These are phyloP conservation scores for Solanum hybrid DNA, from an alignment of 305 asterid species.

Conservation along the genomic window DNA sequence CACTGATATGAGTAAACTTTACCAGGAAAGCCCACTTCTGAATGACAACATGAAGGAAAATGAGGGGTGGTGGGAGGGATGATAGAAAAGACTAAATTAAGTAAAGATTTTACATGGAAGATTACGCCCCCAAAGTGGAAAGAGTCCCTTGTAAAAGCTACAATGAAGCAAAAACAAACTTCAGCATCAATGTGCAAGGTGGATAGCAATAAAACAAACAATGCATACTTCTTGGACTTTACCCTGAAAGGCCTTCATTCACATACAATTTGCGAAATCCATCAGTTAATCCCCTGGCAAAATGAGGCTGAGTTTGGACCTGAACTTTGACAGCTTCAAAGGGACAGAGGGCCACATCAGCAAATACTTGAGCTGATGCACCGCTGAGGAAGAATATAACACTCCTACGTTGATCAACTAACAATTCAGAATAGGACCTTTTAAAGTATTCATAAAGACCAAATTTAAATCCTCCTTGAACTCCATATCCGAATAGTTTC, in stretches of 20 bases:
- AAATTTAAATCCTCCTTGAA: conserved; percentile 69
- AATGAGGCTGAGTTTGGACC: conserved; percentile 51
- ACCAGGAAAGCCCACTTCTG: neutral
- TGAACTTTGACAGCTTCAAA: conserved; percentile 76
- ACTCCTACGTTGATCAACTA: conserved; percentile 44
- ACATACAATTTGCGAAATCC: conserved; percentile 61
- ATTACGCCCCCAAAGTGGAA: conserved; percentile 84
- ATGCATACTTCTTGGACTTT: neutral
- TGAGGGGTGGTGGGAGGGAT: neutral
- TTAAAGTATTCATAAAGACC: conserved; percentile 76
- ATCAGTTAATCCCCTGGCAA: conserved; percentile 62
- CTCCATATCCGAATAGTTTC: conserved; percentile 68
- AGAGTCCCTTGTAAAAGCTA: conserved; percentile 69
- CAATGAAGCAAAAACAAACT: conserved; percentile 1
- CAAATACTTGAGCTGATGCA: conserved; percentile 74
- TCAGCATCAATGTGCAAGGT: neutral
- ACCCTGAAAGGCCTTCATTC: conserved; percentile 56
- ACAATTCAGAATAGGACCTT: conserved; percentile 41
- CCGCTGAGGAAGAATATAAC: conserved; percentile 58
- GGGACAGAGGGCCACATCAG: conserved; percentile 79
- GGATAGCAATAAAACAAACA: neutral
- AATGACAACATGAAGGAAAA: neutral
- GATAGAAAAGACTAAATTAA: conserved; percentile 1
- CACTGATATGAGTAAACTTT: neutral
- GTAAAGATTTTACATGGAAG: conserved; percentile 55